Evolutionary conservation across 2,329 filamentous ascomycete species (phyloP).

Genomic region (Cytospora mali): DNA sequence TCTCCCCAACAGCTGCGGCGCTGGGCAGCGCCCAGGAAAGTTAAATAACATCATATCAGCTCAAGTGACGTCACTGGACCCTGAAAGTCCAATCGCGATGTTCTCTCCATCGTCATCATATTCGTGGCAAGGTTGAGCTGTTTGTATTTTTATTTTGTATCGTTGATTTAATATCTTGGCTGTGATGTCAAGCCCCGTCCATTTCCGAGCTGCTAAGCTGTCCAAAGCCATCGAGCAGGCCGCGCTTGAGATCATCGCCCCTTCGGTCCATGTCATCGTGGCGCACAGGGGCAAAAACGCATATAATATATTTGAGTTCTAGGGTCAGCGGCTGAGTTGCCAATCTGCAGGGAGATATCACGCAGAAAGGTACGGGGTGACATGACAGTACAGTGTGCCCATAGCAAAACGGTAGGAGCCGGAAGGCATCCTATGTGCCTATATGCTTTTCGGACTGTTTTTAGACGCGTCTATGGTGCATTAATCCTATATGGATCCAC

Average conservation of each 20-base stretch:
- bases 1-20: background rate
- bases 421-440: too few relatives aligned
- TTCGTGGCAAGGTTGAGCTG: background rate
- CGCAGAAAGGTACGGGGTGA: background rate
- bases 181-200: background rate
- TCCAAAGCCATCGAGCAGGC: background rate
- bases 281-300: background rate
- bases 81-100: background rate
- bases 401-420: too few relatives aligned
- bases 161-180: background rate
- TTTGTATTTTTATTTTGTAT: background rate
- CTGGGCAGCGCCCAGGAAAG: constrained; percentile 1
- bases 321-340: background rate
- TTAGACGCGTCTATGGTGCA: too few relatives aligned
- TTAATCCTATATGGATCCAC: too few relatives aligned
- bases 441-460: too few relatives aligned
- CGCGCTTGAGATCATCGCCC: background rate
- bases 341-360: background rate
- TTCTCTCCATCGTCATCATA: background rate
- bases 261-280: background rate
- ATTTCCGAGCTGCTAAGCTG: background rate
- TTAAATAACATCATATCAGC: background rate
- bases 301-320: background rate
- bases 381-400: background rate
- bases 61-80: constrained; percentile 21